Evolutionary conservation across 306 rosid species (phyloP).

Genomic region (Cyclanthera cordifolia): DNA sequence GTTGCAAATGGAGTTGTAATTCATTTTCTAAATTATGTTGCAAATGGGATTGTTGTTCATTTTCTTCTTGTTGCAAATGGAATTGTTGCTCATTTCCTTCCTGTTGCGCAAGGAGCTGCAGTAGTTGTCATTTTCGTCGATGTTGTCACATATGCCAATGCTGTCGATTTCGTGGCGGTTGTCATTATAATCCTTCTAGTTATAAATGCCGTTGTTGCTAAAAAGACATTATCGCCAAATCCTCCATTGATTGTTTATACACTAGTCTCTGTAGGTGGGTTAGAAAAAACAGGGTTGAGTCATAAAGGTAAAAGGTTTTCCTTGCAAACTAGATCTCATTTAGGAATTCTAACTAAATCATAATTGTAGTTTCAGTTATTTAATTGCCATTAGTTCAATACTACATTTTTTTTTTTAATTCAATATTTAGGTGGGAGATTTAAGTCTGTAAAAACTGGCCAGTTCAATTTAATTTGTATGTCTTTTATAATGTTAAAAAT

Average conservation of each 20-base stretch:
- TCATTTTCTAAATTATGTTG: not conserved
- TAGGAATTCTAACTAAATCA: no score
- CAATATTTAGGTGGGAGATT: no score
- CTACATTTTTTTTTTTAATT: no score
- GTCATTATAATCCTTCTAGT: constrained; percentile 8
- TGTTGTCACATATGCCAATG: not conserved
- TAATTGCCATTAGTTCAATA: no score
- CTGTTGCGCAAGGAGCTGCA: not conserved
- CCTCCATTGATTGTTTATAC: not conserved
- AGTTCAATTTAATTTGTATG: no score
- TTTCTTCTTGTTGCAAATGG: not conserved
- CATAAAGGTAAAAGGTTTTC: no score
- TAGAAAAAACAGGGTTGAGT: no score
- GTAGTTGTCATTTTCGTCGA: constrained; percentile 6
- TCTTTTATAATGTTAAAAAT: no score
- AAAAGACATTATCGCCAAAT: not conserved
- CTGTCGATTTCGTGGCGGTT: constrained; percentile 17
- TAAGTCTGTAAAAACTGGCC: no score
- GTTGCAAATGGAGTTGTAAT: not conserved
- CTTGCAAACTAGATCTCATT: no score
- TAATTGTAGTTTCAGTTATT: no score
- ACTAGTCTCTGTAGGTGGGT: not conserved
- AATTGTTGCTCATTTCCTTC: not conserved
- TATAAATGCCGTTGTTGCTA: constrained; percentile 10
- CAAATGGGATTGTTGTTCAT: constrained; percentile 3